Conservation (phyloP, 2,329 filamentous ascomycete genomes). For the Colletotrichum cordylinicola region DNA sequence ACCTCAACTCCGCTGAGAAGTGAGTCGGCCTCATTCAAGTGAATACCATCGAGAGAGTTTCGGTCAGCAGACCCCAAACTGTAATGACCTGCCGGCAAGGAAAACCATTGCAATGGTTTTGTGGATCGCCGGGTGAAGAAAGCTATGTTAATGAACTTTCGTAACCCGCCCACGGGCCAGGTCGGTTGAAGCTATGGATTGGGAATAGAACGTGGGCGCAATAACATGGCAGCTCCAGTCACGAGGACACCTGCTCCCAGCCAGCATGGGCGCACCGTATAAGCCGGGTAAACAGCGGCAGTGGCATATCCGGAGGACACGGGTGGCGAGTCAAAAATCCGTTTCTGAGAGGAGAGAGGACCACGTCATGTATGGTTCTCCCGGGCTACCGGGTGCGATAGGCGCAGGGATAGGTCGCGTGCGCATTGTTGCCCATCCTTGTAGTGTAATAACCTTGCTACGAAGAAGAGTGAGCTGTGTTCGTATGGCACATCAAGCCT, state of each 20-base stretch:
- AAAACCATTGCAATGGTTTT: not conserved
- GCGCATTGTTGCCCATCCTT: not conserved
- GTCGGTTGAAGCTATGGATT: not conserved
- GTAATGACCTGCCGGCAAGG: not conserved
- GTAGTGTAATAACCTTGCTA: not conserved
- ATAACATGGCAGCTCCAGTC: not conserved
- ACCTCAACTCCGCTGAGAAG: not conserved
- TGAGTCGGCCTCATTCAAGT: not conserved
- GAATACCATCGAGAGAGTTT: not conserved
- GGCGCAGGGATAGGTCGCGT: not conserved
- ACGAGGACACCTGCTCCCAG: not conserved
- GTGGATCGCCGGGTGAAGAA: not conserved
- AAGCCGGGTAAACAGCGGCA: not conserved
- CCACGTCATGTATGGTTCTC: not conserved
- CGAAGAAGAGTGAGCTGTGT: not conserved
- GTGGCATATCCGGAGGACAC: not conserved
- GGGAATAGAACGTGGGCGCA: not conserved
- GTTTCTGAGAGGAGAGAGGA: not conserved
- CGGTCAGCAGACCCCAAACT: not conserved
- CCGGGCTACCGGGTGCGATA: not conserved
- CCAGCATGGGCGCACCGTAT: not conserved
- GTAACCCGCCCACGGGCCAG: not conserved
- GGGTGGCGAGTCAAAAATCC: not conserved
- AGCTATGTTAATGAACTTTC: not conserved
- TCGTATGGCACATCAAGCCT: not conserved